Percentiles rank a stretch among this genome's conserved stretches.
Conservation (phyloP, 306 rosid genomes). For the Quercus aquifolioides region DNA sequence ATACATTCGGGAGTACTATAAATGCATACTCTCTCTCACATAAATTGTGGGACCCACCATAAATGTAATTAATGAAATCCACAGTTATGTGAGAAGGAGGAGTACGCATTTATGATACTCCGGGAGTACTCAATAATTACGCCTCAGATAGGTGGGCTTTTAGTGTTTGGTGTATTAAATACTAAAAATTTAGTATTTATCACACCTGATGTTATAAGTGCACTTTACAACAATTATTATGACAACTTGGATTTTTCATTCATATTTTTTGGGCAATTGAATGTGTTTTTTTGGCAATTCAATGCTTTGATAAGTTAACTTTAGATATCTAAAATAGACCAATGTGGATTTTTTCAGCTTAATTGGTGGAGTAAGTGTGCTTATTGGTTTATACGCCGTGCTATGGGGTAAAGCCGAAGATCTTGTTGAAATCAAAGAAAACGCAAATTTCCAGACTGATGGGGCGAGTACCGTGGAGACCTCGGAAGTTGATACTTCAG, state of each 20-base stretch:
- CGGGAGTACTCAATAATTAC: too few relatives aligned
- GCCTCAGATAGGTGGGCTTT: too few relatives aligned
- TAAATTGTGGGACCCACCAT: fast-evolving
- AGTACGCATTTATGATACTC: too few relatives aligned
- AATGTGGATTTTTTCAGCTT: constrained; percentile 21
- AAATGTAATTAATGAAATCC: fast-evolving
- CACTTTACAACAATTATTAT: too few relatives aligned
- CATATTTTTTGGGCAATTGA: background rate
- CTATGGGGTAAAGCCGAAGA: constrained; percentile 65
- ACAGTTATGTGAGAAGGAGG: fast-evolving
- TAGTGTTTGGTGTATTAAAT: too few relatives aligned
- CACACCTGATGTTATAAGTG: too few relatives aligned
- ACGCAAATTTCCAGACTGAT: background rate
- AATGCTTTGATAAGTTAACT: background rate
- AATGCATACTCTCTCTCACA: fast-evolving
- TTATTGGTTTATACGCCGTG: constrained; percentile 49
- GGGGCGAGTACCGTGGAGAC: background rate
- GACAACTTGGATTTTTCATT: too few relatives aligned
- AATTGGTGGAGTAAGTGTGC: constrained; percentile 41
- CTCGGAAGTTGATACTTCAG: background rate
- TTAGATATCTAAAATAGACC: background rate
- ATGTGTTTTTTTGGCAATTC: background rate
- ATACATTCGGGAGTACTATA: too few relatives aligned
- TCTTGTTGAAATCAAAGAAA: background rate
- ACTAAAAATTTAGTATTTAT: too few relatives aligned